Conservation (phyloP, 1,284 basidiomycete genomes). For the Chondrostereum purpureum region DNA sequence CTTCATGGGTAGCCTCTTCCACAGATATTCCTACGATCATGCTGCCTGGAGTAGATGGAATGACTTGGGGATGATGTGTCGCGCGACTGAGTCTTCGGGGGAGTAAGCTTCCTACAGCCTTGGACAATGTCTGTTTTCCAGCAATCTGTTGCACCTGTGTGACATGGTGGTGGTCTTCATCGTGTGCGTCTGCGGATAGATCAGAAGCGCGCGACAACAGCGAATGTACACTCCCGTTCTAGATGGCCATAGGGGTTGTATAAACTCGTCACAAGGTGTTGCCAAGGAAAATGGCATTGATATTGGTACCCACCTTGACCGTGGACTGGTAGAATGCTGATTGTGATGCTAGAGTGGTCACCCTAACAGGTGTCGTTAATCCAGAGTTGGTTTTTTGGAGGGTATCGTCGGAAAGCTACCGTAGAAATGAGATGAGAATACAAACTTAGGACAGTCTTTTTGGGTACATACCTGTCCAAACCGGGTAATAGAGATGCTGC, state of each 20-base stretch:
- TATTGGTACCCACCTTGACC: constrained; percentile 34
- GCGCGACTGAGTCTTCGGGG: constrained; percentile 46
- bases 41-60: constrained; percentile 24
- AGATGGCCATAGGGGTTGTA: too few species aligned
- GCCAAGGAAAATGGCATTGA: too few species aligned
- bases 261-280: too few species aligned
- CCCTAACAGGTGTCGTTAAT: constrained; percentile 23
- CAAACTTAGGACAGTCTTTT: too few species aligned
- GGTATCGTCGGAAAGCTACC: constrained; percentile 20
- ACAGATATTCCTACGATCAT: constrained; percentile 54
- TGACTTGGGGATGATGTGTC: constrained; percentile 38
- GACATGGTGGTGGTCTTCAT: constrained; percentile 43
- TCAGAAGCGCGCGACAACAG: constrained; percentile 38
- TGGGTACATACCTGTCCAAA: constrained; percentile 44
- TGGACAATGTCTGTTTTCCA: constrained; percentile 42
- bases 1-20: constrained; percentile 46
- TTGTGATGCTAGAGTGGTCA: constrained; percentile 32
- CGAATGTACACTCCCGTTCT: constrained; percentile 47
- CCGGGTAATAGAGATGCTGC: constrained; percentile 45
- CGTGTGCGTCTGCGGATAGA: constrained; percentile 29
- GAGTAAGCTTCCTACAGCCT: constrained; percentile 41
- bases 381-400: constrained; percentile 17
- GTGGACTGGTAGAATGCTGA: constrained; percentile 47
- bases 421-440: too few species aligned
- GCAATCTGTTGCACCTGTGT: constrained; percentile 53